Conservation (phyloP, 1,139 yeast genomes). For the Oligophagozyma castellii region DNA sequence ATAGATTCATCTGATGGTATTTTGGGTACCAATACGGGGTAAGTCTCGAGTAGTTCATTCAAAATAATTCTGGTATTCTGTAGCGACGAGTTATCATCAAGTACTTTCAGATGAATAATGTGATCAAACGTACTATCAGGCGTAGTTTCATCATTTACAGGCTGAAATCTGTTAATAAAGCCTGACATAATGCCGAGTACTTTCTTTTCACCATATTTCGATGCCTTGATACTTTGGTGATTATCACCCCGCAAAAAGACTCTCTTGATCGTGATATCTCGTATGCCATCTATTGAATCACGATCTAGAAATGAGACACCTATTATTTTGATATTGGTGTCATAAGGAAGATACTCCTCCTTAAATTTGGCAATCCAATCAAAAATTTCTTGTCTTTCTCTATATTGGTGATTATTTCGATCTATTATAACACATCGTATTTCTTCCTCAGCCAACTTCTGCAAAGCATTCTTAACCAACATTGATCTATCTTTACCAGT, state of each 20-base stretch:
- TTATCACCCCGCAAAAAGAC: conserved; percentile 67
- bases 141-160: conserved; percentile 29
- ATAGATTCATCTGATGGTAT: conserved; percentile 33
- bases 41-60: conserved; percentile 26
- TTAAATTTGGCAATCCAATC: conserved; percentile 34
- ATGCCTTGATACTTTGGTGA: conserved; percentile 69
- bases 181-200: conserved; percentile 58
- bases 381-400: conserved; percentile 60
- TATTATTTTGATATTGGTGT: conserved; percentile 35
- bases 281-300: conserved; percentile 21
- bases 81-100: conserved; percentile 34
- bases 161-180: conserved; percentile 57
- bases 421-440: conserved; percentile 55
- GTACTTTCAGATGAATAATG: conserved; percentile 42
- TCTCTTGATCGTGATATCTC: conserved; percentile 41
- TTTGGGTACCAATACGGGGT: conserved; percentile 33
- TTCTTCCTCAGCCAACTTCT: conserved; percentile 24
- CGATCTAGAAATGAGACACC: conserved; percentile 56
- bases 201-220: conserved; percentile 31
- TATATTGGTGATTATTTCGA: conserved; percentile 62
- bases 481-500: conserved; percentile 34
- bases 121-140: conserved; percentile 64
- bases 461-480: conserved; percentile 39
- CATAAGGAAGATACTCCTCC: conserved; percentile 27
- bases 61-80: conserved; percentile 38